A percentile compares a stretch with the other conserved stretches of the same genome.
Evolutionary conservation across 768 basidiomycete genomes (phyloP).

Genomic region (Tulasnella sp.): DNA sequence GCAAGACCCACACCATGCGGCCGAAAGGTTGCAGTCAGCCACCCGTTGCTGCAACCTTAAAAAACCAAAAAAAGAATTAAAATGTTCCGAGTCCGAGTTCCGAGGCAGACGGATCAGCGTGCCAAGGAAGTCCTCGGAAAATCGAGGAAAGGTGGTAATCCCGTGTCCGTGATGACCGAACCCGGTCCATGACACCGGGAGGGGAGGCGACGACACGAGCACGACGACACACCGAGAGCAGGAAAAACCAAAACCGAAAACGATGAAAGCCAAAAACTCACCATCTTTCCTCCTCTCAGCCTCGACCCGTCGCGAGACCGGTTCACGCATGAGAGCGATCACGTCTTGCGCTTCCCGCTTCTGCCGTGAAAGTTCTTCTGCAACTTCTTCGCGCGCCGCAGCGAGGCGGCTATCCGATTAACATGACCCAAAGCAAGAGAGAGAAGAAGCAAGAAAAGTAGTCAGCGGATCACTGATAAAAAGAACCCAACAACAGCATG

Average conservation of each 20-base stretch:
- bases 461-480: not conserved
- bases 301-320: slow-evolving; percentile 58
- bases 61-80: too few relatives aligned
- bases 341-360: slow-evolving; percentile 62
- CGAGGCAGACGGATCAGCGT: not conserved
- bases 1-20: not conserved
- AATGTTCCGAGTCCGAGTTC: not conserved
- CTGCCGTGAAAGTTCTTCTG: slow-evolving; percentile 59
- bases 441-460: not conserved
- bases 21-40: not conserved
- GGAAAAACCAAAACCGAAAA: not conserved
- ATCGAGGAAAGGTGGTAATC: not conserved
- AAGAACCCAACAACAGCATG: not conserved
- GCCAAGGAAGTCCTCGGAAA: not conserved
- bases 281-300: slow-evolving; percentile 66
- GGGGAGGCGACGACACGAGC: not conserved
- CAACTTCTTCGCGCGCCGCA: not conserved
- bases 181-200: not conserved
- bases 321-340: slow-evolving; percentile 58
- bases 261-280: slow-evolving; percentile 34
- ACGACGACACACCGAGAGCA: too few relatives aligned
- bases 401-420: slow-evolving; percentile 15
- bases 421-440: not conserved
- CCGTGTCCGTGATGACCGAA: not conserved
- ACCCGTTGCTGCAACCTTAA: not conserved